Conservation (phyloP, 2,329 filamentous ascomycete species). For the Rhynchosporium secalis region DNA sequence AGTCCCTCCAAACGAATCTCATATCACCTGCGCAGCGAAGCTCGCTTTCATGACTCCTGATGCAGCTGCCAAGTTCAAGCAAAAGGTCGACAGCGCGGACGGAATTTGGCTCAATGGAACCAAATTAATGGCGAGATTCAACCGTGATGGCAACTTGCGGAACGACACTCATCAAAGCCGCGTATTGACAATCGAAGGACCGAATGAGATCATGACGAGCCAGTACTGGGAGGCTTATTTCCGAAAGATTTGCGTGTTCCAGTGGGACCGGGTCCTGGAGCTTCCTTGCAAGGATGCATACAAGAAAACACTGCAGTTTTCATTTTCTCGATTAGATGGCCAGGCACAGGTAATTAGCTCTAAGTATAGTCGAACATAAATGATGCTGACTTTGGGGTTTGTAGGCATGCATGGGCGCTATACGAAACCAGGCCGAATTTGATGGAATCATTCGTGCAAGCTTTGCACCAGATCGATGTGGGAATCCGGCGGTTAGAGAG, state of each 20-base stretch:
- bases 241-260: slow-evolving; percentile 12
- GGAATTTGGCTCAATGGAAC: slow-evolving; percentile 14
- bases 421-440: not conserved
- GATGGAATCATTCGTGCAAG: not conserved
- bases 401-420: slow-evolving; percentile 9
- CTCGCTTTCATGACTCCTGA: slow-evolving; percentile 27
- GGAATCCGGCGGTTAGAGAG: not conserved
- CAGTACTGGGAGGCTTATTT: slow-evolving; percentile 24
- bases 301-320: slow-evolving; percentile 20
- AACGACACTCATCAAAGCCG: slow-evolving; percentile 15
- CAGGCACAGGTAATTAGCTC: slow-evolving; percentile 18
- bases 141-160: slow-evolving; percentile 20
- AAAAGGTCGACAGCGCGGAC: not conserved
- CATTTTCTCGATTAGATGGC: slow-evolving; percentile 28
- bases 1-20: slow-evolving; percentile 11
- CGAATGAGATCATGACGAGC: slow-evolving; percentile 19
- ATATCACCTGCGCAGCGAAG: slow-evolving; percentile 27
- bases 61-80: slow-evolving; percentile 16
- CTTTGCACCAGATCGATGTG: slow-evolving; percentile 7
- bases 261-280: slow-evolving; percentile 12
- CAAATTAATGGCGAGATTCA: slow-evolving; percentile 17
- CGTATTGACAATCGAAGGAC: slow-evolving; percentile 23
- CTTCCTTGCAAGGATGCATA: not conserved
- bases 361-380: too few relatives aligned
- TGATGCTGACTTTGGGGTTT: not conserved